Evolutionary conservation across 768 basidiomycete genomes (phyloP), one percentile per base, ranked within the genome.

Genomic region (Russula dissimulans): DNA sequence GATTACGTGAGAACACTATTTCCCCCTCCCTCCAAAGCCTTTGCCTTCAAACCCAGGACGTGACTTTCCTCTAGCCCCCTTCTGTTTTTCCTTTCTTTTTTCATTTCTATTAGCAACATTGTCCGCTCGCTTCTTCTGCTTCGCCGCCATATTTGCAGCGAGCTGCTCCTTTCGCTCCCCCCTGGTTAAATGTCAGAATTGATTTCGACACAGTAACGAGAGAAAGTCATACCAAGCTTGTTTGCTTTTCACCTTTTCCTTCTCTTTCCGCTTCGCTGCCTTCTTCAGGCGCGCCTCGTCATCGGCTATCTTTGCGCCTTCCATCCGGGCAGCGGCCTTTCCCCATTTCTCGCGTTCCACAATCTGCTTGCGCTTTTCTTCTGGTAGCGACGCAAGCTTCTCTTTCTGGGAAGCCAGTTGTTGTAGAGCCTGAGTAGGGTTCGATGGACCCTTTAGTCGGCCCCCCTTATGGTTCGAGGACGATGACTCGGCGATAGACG

Each of bases 41-140:
- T 91, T 91, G 38, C 91, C 91, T 70, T 94, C 91, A 67, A 94
- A 93, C 1, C 91, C 91, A 18, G 91, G 91, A 47, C 91, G 76
- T 3, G 83, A 84, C 72, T 82, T 83, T 32, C 68, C 71, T 66
- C 78, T 78, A 63, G 74, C 74, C 65, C 83, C 75, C 78, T 75
- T 83, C 61, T 75, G 74, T 69, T 79, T 84, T 50, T 84, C 83
- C 64, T 78, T 81, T 70, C 80, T 79, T 38, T 87, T 78, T 70
- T 97, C 93, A 58, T 85, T 83, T 17, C 93, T 83, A 76, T 80
- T 83, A 0, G 91, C 88, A 66, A 97, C 89, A 68, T 98, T 97
- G 67, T 95, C 93, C 14, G 83, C 69, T 4, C 93, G 81, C 73
- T 98, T 98, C 77, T 95, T 92, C 73, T 92, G 87, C 70, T 81